Evolutionary conservation across 805 yeast genomes (phyloP).

Genomic region (Kuraishia floccosa): DNA sequence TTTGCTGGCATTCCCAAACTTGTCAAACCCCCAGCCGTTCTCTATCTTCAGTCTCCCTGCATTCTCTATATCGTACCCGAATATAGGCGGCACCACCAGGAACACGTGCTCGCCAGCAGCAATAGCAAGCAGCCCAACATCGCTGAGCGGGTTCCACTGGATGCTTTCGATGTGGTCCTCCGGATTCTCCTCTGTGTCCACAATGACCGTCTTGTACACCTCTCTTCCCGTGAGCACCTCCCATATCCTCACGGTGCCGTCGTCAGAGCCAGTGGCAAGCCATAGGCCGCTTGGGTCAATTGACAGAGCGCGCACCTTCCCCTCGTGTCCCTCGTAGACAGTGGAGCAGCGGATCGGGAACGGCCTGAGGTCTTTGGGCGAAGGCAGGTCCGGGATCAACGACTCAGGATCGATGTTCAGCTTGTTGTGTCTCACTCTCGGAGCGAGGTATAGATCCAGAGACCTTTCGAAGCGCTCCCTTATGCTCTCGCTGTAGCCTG

Average conservation of each 20-base stretch:
- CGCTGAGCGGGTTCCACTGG: constrained; percentile 81
- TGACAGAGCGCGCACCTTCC: constrained; percentile 69
- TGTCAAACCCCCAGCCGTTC: constrained; percentile 82
- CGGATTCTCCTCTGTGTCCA: constrained; percentile 35
- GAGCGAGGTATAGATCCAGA: constrained; percentile 88
- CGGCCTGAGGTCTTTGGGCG: constrained; percentile 93
- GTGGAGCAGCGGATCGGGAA: constrained; percentile 92
- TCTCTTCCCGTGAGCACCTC: constrained; percentile 93
- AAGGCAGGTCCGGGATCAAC: constrained; percentile 89
- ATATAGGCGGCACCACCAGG: constrained; percentile 80
- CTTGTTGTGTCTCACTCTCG: constrained; percentile 86
- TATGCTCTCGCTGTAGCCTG: constrained; percentile 78
- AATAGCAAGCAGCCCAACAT: constrained; percentile 71
- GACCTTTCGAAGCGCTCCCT: constrained; percentile 93
- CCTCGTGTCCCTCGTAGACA: constrained; percentile 71
- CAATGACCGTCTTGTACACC: constrained; percentile 50
- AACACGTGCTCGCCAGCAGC: constrained; percentile 74
- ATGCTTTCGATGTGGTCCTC: constrained; percentile 75
- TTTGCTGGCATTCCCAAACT: constrained; percentile 22
- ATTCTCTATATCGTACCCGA: constrained; percentile 82
- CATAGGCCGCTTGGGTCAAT: constrained; percentile 87
- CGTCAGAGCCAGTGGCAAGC: constrained; percentile 97
- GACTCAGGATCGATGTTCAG: constrained; percentile 93
- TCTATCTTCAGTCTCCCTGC: constrained; percentile 69
- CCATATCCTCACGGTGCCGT: constrained; percentile 94